A percentile compares a stretch with the other conserved stretches of the same genome.
phyloP scores from a whole-genome alignment of 495 filamentous ascomycete genomes.

The Daldinia loculata region DNA sequence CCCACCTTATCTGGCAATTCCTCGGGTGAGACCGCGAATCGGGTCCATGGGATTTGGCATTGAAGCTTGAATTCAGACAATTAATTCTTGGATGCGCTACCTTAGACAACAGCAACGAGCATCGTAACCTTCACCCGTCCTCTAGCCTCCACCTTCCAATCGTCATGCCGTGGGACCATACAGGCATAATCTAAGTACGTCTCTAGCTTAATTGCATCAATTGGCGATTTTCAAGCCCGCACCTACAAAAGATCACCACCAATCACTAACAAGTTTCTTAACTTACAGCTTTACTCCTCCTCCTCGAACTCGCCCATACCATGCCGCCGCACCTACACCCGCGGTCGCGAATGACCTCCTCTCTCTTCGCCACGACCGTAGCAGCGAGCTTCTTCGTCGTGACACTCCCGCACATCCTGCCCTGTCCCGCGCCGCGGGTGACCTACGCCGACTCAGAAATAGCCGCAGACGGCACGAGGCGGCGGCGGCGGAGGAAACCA shows the following conservation, averaged over 20 bases:
- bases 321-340: constrained; percentile 96
- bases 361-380: constrained; percentile 94
- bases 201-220: constrained; percentile 4
- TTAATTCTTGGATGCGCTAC: constrained; percentile 5
- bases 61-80: constrained; percentile 2
- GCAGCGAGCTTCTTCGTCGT: constrained; percentile 91
- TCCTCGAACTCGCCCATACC: constrained; percentile 1
- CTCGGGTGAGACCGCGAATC: background rate
- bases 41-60: constrained; percentile 9
- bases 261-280: background rate
- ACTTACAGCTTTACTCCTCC: constrained; percentile 5
- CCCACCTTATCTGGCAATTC: background rate
- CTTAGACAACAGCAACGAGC: background rate
- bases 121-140: background rate
- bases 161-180: constrained; percentile 31
- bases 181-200: constrained; percentile 27
- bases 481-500: constrained; percentile 49
- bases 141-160: constrained; percentile 8
- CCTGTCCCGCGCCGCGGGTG: constrained; percentile 85
- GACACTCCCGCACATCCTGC: constrained; percentile 87
- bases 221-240: constrained; percentile 6
- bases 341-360: constrained; percentile 86
- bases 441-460: constrained; percentile 75
- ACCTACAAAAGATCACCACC: background rate
- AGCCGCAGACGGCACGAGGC: constrained; percentile 58